A percentile compares a stretch with the other conserved stretches of the same genome.
Conservation (phyloP, 164 flowering plant species). For the Berberis vulgaris region DNA sequence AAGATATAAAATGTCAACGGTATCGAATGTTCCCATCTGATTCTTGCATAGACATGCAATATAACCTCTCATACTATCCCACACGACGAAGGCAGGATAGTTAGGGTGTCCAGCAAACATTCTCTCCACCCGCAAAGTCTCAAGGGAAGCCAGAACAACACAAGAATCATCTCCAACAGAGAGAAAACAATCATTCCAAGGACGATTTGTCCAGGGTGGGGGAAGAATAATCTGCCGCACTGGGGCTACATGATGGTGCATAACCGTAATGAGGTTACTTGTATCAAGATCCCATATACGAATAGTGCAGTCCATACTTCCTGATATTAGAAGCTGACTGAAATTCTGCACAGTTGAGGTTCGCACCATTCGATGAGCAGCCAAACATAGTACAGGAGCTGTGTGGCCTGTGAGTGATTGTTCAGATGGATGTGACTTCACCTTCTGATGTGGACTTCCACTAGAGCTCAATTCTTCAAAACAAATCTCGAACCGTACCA, state of each 20-base stretch:
- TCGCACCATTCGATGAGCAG: slow-evolving; percentile 53
- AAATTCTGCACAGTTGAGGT: slow-evolving; percentile 20
- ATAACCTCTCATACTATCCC: slow-evolving; percentile 90
- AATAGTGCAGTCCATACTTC: slow-evolving; percentile 82
- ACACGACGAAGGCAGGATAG: slow-evolving; percentile 70
- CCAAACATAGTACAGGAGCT: slow-evolving; percentile 84
- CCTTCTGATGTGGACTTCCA: slow-evolving; percentile 17
- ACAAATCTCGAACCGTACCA: slow-evolving; percentile 41
- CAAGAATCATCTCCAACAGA: slow-evolving; percentile 84
- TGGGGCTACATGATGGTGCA: slow-evolving; percentile 93
- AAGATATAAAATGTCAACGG: slow-evolving; percentile 52
- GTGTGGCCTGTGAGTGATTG: slow-evolving; percentile 57
- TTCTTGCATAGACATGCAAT: slow-evolving; percentile 64
- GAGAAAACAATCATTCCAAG: slow-evolving; percentile 91
- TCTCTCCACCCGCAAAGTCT: slow-evolving; percentile 83
- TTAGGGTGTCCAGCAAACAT: slow-evolving; percentile 87
- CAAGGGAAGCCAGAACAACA: slow-evolving; percentile 75
- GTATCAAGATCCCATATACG: slow-evolving; percentile 82
- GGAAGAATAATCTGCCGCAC: slow-evolving; percentile 82
- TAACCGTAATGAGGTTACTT: slow-evolving; percentile 42
- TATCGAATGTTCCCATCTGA: slow-evolving; percentile 33
- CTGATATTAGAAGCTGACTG: slow-evolving; percentile 55
- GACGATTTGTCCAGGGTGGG: slow-evolving; percentile 44
- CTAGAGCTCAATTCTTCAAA: slow-evolving; percentile 24
- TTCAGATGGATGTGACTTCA: slow-evolving; percentile 22